phyloP scores from a whole-genome alignment of 2,329 filamentous ascomycete species.

The Cordyceps cateniannulata region DNA sequence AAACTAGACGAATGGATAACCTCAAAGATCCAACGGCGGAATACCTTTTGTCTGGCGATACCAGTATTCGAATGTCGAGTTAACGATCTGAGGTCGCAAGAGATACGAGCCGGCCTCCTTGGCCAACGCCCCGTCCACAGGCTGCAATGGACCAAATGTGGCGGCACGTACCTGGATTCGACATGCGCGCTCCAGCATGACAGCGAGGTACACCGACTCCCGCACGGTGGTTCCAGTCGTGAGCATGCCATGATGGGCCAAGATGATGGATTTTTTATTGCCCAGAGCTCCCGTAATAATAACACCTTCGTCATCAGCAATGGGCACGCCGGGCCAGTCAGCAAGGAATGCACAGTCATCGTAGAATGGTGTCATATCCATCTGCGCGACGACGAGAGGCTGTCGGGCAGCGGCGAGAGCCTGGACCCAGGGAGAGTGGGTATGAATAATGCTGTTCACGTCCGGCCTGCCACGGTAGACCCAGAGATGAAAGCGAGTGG shows the following conservation, averaged over 20 bases:
- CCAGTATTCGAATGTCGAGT: too few relatives aligned
- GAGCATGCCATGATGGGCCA: slow-evolving; percentile 10
- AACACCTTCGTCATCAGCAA: slow-evolving; percentile 10
- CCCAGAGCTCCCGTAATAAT: slow-evolving; percentile 5
- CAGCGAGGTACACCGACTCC: slow-evolving; percentile 3
- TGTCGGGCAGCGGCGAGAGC: slow-evolving; percentile 4
- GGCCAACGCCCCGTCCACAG: too few relatives aligned
- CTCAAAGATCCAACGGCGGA: too few relatives aligned
- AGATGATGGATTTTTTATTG: background rate
- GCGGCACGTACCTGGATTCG: too few relatives aligned
- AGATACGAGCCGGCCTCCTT: too few relatives aligned
- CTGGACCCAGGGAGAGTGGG: slow-evolving; percentile 10
- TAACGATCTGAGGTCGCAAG: too few relatives aligned
- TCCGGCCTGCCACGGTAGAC: background rate
- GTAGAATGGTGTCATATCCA: slow-evolving; percentile 10
- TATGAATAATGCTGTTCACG: slow-evolving; percentile 10
- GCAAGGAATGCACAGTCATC: slow-evolving; percentile 7
- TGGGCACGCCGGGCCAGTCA: slow-evolving; percentile 9
- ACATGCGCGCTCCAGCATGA: too few relatives aligned
- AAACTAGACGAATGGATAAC: too few relatives aligned
- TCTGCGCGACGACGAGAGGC: slow-evolving; percentile 11
- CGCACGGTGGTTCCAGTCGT: slow-evolving; percentile 4
- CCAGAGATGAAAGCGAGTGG: slow-evolving; percentile 12
- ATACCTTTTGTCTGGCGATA: too few relatives aligned
- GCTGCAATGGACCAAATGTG: too few relatives aligned